Evolutionary conservation across 2,329 filamentous ascomycete species (phyloP).

Genomic region (Arthrobotrys conoides): DNA sequence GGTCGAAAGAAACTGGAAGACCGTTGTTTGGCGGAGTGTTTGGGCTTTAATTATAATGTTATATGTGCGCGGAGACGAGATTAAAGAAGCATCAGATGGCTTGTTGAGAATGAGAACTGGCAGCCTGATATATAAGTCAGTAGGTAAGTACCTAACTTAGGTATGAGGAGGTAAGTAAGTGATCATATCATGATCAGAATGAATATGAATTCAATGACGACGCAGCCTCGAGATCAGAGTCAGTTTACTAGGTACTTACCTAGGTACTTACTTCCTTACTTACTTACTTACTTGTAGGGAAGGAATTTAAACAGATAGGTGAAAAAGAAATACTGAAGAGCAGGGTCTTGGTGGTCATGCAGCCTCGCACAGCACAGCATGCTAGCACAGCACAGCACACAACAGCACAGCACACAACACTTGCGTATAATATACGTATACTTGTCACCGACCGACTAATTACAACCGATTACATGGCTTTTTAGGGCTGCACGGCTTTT

Average conservation of each 20-base stretch:
- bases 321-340: conserved; percentile 6
- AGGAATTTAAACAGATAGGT: conserved; percentile 10
- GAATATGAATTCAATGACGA: conserved; percentile 13
- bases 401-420: conserved; percentile 23
- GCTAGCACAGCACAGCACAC: no score
- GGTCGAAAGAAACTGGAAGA: conserved; percentile 5
- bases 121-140: no score
- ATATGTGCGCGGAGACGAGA: conserved; percentile 19
- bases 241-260: no score
- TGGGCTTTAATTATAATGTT: conserved; percentile 31
- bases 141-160: no score
- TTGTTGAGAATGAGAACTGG: conserved; percentile 1
- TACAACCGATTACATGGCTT: conserved; percentile 29
- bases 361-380: conserved; percentile 31
- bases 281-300: no score
- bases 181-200: no score
- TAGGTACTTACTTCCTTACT: no score
- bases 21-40: conserved; percentile 22
- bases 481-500: conserved; percentile 32
- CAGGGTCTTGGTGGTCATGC: conserved; percentile 34
- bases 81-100: not conserved
- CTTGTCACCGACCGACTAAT: conserved; percentile 23
- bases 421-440: conserved; percentile 28
- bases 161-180: no score
- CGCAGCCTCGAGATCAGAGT: conserved; percentile 20